Evolutionary conservation across 495 filamentous ascomycete species (phyloP), one percentile per base, ranked within the genome.

Genomic region (Aspergillus sclerotioniger): DNA sequence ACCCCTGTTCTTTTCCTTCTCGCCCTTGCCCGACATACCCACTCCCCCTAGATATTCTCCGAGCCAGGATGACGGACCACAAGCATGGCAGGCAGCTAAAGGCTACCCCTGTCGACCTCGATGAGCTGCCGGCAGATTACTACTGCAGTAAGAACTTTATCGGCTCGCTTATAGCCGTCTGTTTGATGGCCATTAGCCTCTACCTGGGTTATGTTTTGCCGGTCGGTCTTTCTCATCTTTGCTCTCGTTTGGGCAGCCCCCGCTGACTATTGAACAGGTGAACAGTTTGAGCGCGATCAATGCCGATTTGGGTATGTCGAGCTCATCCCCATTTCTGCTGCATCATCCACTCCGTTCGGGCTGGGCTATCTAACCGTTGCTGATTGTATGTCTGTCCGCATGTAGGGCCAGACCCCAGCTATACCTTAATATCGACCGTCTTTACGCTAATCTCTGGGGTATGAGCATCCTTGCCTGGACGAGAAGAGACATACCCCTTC

Each of bases 111-210:
- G 51, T 54, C 28, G 51, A 67, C 35, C 49, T 60, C 6, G 51
- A 67, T 32, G 37, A 64, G 13, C 31, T 67, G 25, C 61, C 64
- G 32, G 20, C 45, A 28, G 64, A 58, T 5, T 67, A 67, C 39
- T 67, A 60, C 44, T 56, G 58, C 17, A 63, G 61, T 47, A 47
- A 48, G 25, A 63, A 63, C 51, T 67, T 67, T 45, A 61, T 67
- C 46, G 64, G 64, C 28, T 63, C 64, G 10, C 31, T 67, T 20
- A 31, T 63, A 37, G 64, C 53, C 9, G 60, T 64, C 39, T 60
- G 54, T 53, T 53, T 67, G 19, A 64, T 67, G 64, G 64, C 57
- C n/a, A 52, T 57, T 25, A 63, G 61, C 57, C 54, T 67, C 46
- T 67, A 63, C 51, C 51, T 64, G 51, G 61, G 61, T 7, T 64